phyloP scores from a whole-genome alignment of 306 rosid genomes.

The Gleditsia sinensis region DNA sequence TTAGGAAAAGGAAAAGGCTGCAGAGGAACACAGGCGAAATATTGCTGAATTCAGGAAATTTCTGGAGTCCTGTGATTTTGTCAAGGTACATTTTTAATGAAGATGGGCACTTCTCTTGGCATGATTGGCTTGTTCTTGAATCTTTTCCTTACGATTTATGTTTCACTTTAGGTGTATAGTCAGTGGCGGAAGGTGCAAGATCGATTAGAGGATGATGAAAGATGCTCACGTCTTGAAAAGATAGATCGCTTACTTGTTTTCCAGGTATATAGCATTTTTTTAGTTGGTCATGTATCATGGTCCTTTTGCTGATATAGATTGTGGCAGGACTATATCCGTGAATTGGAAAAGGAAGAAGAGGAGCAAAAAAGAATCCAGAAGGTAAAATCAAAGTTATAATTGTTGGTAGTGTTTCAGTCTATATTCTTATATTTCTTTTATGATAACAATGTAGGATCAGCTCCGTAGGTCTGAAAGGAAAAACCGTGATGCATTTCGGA shows the following conservation, averaged over 20 bases:
- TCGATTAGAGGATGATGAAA: constrained; percentile 96
- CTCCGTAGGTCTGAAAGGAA: constrained; percentile 85
- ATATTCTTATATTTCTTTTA: constrained; percentile 31
- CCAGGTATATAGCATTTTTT: constrained; percentile 60
- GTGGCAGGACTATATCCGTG: constrained; percentile 92
- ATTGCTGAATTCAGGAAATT: constrained; percentile 77
- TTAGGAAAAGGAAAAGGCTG: constrained; percentile 92
- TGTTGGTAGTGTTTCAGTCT: constrained; percentile 28
- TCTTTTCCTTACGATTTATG: neutral
- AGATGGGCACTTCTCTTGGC: constrained; percentile 18
- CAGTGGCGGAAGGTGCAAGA: constrained; percentile 98
- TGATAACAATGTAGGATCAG: constrained; percentile 57
- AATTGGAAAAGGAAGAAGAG: constrained; percentile 95
- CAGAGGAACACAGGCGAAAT: constrained; percentile 76
- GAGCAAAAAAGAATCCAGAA: constrained; percentile 84
- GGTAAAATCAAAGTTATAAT: constrained; percentile 46
- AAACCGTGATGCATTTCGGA: constrained; percentile 94
- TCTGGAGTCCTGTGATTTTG: constrained; percentile 82
- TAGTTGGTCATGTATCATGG: constrained; percentile 30
- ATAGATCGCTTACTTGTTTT: constrained; percentile 88
- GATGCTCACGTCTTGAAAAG: constrained; percentile 88
- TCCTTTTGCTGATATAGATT: constrained; percentile 36
- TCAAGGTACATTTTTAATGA: constrained; percentile 60
- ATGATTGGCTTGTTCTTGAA: constrained; percentile 27
- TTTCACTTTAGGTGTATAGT: constrained; percentile 66